A percentile compares a stretch with the other conserved stretches of the same genome.
phyloP scores from a whole-genome alignment of 129 eudicot genomes.

The Centaurea solstitialis region DNA sequence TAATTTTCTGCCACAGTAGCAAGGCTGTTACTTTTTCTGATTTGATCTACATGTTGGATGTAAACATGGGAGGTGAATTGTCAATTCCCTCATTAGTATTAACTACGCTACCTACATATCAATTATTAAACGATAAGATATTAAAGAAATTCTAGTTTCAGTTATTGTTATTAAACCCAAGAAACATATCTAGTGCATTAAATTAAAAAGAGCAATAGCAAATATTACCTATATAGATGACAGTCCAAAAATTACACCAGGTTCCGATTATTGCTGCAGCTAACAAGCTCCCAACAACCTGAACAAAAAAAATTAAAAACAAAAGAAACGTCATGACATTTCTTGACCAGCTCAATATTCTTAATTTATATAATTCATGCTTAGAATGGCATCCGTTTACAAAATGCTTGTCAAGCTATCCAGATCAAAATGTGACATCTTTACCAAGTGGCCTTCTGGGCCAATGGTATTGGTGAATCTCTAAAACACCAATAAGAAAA shows the following conservation, averaged over 20 bases:
- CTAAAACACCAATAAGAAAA: not conserved
- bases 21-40: not conserved
- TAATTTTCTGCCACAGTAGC: not conserved
- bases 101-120: not conserved
- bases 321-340: not conserved
- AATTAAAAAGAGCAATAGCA: not conserved
- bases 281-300: conserved; percentile 70
- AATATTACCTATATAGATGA: conserved; percentile 64
- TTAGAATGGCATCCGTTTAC: not conserved
- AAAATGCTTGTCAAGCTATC: not conserved
- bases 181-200: not conserved
- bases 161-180: not conserved
- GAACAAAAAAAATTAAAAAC: not conserved
- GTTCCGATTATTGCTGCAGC: conserved; percentile 77
- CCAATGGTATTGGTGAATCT: not conserved
- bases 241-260: conserved; percentile 88
- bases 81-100: not conserved
- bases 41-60: not conserved
- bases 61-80: not conserved
- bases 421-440: conserved; percentile 8
- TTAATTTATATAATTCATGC: not conserved
- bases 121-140: not conserved
- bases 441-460: not conserved
- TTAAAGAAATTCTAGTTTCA: not conserved
- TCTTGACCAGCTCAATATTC: not conserved